Percentiles rank a stretch among this genome's conserved stretches.
These are phyloP conservation scores for Brettanomyces bruxellensis DNA, from an alignment of 805 yeast genomes.

Conservation along the genomic window DNA sequence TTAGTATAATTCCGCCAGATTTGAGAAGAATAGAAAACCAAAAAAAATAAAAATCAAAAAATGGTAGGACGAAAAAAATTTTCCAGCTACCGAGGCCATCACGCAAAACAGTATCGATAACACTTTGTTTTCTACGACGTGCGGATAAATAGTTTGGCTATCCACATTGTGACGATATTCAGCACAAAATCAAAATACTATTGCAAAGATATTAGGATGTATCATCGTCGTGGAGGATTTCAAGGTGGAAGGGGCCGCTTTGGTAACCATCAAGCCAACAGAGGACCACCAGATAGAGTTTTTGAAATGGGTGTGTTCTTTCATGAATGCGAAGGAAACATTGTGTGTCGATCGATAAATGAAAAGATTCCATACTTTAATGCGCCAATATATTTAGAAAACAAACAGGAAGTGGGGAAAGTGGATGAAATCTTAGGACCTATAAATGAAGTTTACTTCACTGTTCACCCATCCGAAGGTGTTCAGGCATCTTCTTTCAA, in stretches of 20 bases:
- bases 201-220: slow-evolving; percentile 30
- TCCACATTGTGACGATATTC: too few species aligned
- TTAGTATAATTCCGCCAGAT: too few species aligned
- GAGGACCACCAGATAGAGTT: slow-evolving; percentile 95
- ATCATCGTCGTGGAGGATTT: slow-evolving; percentile 61
- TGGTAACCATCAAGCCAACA: slow-evolving; percentile 52
- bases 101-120: too few species aligned
- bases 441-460: slow-evolving; percentile 93
- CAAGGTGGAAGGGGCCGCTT: slow-evolving; percentile 64
- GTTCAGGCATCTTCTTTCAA: slow-evolving; percentile 90
- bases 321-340: slow-evolving; percentile 94
- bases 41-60: too few species aligned
- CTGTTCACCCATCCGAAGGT: slow-evolving; percentile 94
- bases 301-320: slow-evolving; percentile 90
- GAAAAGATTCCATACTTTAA: slow-evolving; percentile 95
- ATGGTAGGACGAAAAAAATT: too few species aligned
- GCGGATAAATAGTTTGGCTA: too few species aligned
- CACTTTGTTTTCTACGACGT: too few species aligned
- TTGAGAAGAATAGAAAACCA: too few species aligned
- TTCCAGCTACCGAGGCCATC: too few species aligned
- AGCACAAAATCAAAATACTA: not conserved
- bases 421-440: slow-evolving; percentile 98
- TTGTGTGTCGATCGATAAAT: slow-evolving; percentile 91
- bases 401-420: slow-evolving; percentile 93
- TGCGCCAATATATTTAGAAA: slow-evolving; percentile 95